A percentile compares a stretch with the other conserved stretches of the same genome.
These are phyloP conservation scores for Phytophthora cactorum DNA, from an alignment of 352 stramenopile species.

Conservation along the genomic window DNA sequence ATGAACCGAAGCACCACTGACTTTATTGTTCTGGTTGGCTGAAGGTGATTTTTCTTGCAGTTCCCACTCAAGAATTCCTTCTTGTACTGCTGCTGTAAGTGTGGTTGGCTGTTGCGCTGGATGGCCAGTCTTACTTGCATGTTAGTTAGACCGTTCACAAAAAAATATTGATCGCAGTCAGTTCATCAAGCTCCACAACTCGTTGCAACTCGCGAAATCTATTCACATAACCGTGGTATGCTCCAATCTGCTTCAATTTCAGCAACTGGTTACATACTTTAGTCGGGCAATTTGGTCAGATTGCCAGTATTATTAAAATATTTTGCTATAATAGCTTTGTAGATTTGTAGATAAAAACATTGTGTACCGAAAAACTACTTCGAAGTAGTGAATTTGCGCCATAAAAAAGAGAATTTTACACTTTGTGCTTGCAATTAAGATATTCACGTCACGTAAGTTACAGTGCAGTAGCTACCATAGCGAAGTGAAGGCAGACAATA, in stretches of 20 bases:
- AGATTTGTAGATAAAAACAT: too few relatives aligned
- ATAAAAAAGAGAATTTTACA: too few relatives aligned
- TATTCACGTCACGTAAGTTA: too few relatives aligned
- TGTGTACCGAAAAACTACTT: too few relatives aligned
- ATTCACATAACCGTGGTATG: conserved; percentile 8
- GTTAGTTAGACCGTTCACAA: conserved; percentile 7
- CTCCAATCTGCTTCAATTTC: conserved; percentile 9
- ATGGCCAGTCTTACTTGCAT: not conserved
- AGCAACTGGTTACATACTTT: not conserved
- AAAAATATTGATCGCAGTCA: not conserved
- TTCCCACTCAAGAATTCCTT: conserved; percentile 14
- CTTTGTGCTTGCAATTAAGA: too few relatives aligned
- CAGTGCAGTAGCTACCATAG: too few relatives aligned
- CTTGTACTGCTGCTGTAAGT: conserved; percentile 7
- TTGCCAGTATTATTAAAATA: too few relatives aligned
- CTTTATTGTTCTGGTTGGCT: not conserved
- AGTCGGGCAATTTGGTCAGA: too few relatives aligned
- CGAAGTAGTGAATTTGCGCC: too few relatives aligned
- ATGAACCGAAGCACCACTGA: not conserved
- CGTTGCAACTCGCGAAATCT: conserved; percentile 17
- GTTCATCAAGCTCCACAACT: not conserved
- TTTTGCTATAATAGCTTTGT: too few relatives aligned
- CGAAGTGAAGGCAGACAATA: too few relatives aligned
- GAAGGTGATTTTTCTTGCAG: conserved; percentile 10
- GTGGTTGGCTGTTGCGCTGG: conserved; percentile 17